Conservation (phyloP, 2,329 filamentous ascomycete species). For the Fusarium vanettenii region DNA sequence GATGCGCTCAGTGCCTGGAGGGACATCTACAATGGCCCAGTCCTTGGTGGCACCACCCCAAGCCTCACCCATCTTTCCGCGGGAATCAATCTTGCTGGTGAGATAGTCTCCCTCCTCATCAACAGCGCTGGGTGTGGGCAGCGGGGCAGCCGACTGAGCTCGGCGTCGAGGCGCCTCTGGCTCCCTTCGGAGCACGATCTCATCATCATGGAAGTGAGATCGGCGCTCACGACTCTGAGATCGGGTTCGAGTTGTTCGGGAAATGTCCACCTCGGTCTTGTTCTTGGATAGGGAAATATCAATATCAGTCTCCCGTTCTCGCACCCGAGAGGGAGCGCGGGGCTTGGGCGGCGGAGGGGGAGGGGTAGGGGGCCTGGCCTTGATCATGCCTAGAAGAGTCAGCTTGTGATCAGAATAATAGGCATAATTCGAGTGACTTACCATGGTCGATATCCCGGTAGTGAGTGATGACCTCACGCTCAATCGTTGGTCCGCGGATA, state of each 20-base stretch:
- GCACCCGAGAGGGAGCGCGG: slow-evolving; percentile 55
- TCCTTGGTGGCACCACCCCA: slow-evolving; percentile 78
- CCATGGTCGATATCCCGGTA: slow-evolving; percentile 90
- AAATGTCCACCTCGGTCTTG: slow-evolving; percentile 69
- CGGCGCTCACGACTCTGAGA: slow-evolving; percentile 55
- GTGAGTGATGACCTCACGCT: slow-evolving; percentile 90
- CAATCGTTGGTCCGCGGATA: slow-evolving; percentile 82
- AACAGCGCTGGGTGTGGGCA: slow-evolving; percentile 46
- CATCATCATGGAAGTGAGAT: slow-evolving; percentile 67
- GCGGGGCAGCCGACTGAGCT: slow-evolving; percentile 62
- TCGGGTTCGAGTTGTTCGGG: slow-evolving; percentile 51
- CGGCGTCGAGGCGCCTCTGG: slow-evolving; percentile 61
- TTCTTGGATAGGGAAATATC: slow-evolving; percentile 67
- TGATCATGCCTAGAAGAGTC: slow-evolving; percentile 57
- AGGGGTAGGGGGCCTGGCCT: slow-evolving; percentile 56
- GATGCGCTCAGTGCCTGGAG: slow-evolving; percentile 84
- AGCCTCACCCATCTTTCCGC: slow-evolving; percentile 78
- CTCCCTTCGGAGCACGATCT: slow-evolving; percentile 72
- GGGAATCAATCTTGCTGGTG: slow-evolving; percentile 64
- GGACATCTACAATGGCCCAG: slow-evolving; percentile 87
- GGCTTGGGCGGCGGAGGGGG: slow-evolving; percentile 61
- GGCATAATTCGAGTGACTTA: slow-evolving; percentile 53
- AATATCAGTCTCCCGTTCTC: slow-evolving; percentile 69
- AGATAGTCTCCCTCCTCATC: slow-evolving; percentile 75
- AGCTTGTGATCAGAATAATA: neutral